Percentiles rank a stretch among this genome's conserved stretches.
phyloP scores from a whole-genome alignment of 352 stramenopile species.

The Globisporangium rhizosaccharum region DNA sequence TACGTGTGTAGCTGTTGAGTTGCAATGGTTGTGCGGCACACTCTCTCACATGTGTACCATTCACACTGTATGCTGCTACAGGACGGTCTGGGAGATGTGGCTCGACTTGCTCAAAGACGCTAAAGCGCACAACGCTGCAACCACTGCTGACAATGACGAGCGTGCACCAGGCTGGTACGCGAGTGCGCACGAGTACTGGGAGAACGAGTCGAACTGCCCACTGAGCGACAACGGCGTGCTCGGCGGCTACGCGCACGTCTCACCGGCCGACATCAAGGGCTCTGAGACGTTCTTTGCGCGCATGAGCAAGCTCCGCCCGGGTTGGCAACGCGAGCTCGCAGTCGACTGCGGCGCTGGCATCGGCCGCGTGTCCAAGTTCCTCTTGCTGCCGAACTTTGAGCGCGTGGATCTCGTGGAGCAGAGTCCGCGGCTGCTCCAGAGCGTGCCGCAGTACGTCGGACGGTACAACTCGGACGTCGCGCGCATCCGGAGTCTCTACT shows the following conservation, averaged over 20 bases:
- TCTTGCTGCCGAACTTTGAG: slow-evolving; percentile 87
- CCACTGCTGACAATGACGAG: slow-evolving; percentile 1
- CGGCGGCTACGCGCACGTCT: slow-evolving; percentile 87
- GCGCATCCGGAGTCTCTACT: slow-evolving; percentile 79
- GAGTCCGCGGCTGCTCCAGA: slow-evolving; percentile 86
- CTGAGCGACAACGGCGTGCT: slow-evolving; percentile 92
- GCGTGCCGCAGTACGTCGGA: slow-evolving; percentile 86
- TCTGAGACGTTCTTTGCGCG: slow-evolving; percentile 58
- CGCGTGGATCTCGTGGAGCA: slow-evolving; percentile 94
- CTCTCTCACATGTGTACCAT: not conserved
- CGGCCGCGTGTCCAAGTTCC: slow-evolving; percentile 91
- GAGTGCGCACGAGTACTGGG: slow-evolving; percentile 73
- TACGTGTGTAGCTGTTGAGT: slow-evolving; percentile 14
- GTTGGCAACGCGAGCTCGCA: slow-evolving; percentile 39
- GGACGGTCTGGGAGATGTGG: slow-evolving; percentile 77
- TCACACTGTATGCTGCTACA: slow-evolving; percentile 9
- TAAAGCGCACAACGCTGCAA: slow-evolving; percentile 1
- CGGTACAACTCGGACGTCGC: slow-evolving; percentile 18
- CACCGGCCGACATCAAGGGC: slow-evolving; percentile 69
- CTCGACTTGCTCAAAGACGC: slow-evolving; percentile 44
- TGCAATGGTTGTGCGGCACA: not conserved
- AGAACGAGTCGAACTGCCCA: slow-evolving; percentile 89
- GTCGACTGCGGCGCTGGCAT: slow-evolving; percentile 91
- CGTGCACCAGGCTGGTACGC: slow-evolving; percentile 55
- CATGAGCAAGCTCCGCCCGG: slow-evolving; percentile 33